Evolutionary conservation across 2,329 filamentous ascomycete species (phyloP), one percentile per base, ranked within the genome.

Genomic region (Chrysoporthe deuterocubensis): DNA sequence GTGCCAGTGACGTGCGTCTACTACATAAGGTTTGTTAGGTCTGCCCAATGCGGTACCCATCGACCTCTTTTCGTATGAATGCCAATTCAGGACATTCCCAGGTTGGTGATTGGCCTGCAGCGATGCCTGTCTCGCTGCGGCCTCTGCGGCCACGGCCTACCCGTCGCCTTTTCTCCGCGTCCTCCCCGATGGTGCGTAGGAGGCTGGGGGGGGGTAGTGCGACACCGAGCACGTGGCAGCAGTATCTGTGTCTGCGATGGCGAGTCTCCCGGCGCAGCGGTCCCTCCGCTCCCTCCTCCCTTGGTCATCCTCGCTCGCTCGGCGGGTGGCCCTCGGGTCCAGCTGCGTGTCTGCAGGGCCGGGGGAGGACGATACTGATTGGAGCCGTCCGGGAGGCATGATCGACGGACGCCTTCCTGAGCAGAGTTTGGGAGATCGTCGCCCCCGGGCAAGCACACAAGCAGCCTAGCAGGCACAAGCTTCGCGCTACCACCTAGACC

Each of bases 341-440:
- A 26, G 26, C 26, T 26, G 26, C 26, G 26, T 26, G 26, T 26
- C 26, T 26, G 26, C 26, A 26, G 26, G 2, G 26, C 26, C 26
- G 18, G 21, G 54, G 34, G 54, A 57, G 54, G 21, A 26, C 9
- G 48, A 21, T 34, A 32, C 21, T 21, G 32, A 6, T 26, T 34
- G 50, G 26, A 54, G 11, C 50, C 50, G 50, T 34, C 9, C 21
- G 26, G 16, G 14, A 32, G 26, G 26, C 26, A 32, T 54, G 50
- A 54, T 54, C 50, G 26, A 26, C 50, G 50, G 26, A 37, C 52
- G 52, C 62, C 62, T 50, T 65, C 44, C 54, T 62, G n/a, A 52
- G 54, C 61, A 61, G 48, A 57, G 59, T 58, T 50, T 48, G 48
- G 52, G 46, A 67, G 44, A 65, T 67, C 66, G 46, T 57, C 21